Percentiles rank a stretch among this genome's conserved stretches.
Conservation (phyloP, 257 asterid species). For the Cinchona pubescens region DNA sequence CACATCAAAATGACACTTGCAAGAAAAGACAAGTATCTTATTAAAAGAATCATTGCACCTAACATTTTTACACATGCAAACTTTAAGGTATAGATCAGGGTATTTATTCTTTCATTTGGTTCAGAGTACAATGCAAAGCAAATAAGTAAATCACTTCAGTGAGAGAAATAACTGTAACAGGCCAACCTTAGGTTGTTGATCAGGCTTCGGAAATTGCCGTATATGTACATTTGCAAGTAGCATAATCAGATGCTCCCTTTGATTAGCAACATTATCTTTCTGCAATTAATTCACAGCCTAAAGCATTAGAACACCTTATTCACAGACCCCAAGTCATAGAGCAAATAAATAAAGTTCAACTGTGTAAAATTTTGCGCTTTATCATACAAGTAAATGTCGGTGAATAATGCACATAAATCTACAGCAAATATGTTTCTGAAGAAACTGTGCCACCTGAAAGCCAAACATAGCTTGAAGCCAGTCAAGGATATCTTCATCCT, state of each 20-base stretch:
- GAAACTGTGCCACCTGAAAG: constrained; percentile 66
- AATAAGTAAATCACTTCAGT: not conserved
- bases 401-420: not conserved
- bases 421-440: not conserved
- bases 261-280: constrained; percentile 95
- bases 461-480: constrained; percentile 99
- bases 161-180: constrained; percentile 22
- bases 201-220: constrained; percentile 95
- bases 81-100: too few species aligned
- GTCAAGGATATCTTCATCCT: constrained; percentile 96
- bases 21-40: too few species aligned
- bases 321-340: not conserved
- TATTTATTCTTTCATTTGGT: too few species aligned
- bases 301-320: not conserved
- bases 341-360: not conserved
- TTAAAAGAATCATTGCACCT: too few species aligned
- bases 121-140: not conserved
- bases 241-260: constrained; percentile 96
- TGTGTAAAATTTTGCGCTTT: not conserved
- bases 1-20: too few species aligned
- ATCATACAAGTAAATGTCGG: not conserved
- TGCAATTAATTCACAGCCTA: constrained; percentile 39
- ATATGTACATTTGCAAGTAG: constrained; percentile 97
- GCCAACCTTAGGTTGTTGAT: constrained; percentile 93
- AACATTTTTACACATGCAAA: too few species aligned